Percentiles rank a stretch among this genome's conserved stretches.
Evolutionary conservation across 345 rosid genomes (phyloP).

Genomic region (Gossypium bickii): DNA sequence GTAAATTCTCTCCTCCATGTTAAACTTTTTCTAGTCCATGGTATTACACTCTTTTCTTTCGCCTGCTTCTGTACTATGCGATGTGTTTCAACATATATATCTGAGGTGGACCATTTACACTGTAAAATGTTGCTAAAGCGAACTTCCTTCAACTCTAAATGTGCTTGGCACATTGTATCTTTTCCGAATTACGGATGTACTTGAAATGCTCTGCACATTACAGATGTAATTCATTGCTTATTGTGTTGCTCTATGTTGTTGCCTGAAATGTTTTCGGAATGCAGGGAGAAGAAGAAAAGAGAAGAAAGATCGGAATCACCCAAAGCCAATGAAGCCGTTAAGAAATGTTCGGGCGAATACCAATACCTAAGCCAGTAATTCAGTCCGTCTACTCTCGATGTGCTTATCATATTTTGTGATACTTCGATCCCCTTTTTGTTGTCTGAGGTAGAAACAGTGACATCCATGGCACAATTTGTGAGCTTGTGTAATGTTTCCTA

Average conservation of each 20-base stretch:
- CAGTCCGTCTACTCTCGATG: neutral
- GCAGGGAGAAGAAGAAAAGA: slow-evolving; percentile 91
- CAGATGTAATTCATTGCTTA: neutral
- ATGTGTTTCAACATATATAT: neutral
- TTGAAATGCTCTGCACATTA: neutral
- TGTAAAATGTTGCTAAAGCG: neutral
- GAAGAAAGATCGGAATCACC: slow-evolving; percentile 73
- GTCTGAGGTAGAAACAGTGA: slow-evolving; percentile 15
- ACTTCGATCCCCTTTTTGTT: slow-evolving; percentile 20
- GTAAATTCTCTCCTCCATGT: slow-evolving; percentile 32
- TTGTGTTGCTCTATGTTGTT: neutral
- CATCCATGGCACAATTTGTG: slow-evolving; percentile 6
- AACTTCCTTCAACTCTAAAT: neutral
- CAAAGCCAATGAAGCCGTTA: slow-evolving; percentile 71
- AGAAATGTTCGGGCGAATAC: slow-evolving; percentile 56
- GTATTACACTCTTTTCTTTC: neutral
- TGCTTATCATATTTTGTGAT: slow-evolving; percentile 12
- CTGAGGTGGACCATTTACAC: neutral
- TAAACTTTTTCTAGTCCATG: neutral
- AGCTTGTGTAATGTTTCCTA: slow-evolving; percentile 10
- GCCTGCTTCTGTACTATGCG: neutral
- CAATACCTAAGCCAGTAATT: slow-evolving; percentile 28
- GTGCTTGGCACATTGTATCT: neutral
- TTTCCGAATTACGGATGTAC: neutral
- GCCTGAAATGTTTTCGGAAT: slow-evolving; percentile 10